Evolutionary conservation across 257 asterid genomes (phyloP).

Genomic region (Jaltomata sinuosa): DNA sequence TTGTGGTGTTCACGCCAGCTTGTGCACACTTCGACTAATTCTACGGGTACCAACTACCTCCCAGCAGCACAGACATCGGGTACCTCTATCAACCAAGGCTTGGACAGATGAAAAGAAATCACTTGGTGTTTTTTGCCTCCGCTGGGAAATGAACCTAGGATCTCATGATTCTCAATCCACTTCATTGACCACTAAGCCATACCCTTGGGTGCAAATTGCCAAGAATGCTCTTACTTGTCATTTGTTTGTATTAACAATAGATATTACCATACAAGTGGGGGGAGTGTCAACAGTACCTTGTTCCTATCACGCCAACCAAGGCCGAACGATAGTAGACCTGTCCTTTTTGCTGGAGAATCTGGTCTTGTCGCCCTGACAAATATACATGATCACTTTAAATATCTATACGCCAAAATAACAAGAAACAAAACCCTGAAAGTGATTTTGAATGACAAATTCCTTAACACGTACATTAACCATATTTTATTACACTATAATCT

Average conservation of each 20-base stretch:
- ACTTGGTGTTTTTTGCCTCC: no score
- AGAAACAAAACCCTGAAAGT: neutral
- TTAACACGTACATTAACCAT: neutral
- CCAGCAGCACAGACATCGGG: no score
- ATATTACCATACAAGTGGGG: neutral
- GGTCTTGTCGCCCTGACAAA: conserved; percentile 22
- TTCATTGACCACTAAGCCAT: no score
- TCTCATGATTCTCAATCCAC: no score
- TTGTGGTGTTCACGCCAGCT: no score
- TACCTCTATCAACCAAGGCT: no score
- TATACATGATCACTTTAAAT: neutral
- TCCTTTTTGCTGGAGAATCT: conserved; percentile 33
- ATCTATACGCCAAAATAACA: neutral
- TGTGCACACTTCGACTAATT: no score
- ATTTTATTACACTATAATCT: neutral
- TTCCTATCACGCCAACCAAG: conserved; percentile 78
- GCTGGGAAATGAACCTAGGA: no score
- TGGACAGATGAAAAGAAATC: no score
- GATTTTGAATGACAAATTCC: neutral
- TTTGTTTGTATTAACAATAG: neutral
- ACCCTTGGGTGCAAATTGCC: no score
- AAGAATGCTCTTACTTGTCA: neutral
- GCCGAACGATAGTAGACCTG: conserved; percentile 61
- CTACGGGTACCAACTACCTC: no score
- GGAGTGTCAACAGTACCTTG: conserved; percentile 38